phyloP scores from a whole-genome alignment of 2,329 filamentous ascomycete genomes.

The Colletotrichum cuscutae region DNA sequence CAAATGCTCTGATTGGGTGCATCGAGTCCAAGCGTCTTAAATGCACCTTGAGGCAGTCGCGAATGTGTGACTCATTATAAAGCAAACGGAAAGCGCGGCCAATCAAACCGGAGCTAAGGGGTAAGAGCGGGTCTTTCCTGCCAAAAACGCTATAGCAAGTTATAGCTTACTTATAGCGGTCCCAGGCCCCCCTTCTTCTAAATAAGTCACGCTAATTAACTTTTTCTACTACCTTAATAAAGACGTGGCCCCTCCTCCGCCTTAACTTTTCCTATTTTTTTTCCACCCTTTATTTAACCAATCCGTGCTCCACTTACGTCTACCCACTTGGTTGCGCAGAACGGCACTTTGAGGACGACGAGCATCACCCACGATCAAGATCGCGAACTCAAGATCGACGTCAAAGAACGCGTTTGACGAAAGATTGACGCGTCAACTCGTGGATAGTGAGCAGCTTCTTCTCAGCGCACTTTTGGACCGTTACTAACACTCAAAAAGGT shows the following conservation, averaged over 20 bases:
- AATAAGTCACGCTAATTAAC: not conserved
- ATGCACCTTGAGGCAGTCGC: not conserved
- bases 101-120: not conserved
- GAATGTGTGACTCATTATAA: not conserved
- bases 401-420: slow-evolving; percentile 1
- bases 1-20: too few species aligned
- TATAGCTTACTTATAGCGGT: not conserved
- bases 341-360: not conserved
- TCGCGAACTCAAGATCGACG: not conserved
- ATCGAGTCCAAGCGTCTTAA: not conserved
- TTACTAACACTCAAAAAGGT: not conserved
- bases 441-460: not conserved
- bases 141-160: not conserved
- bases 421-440: slow-evolving; percentile 2
- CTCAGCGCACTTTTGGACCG: not conserved
- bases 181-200: not conserved
- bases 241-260: not conserved
- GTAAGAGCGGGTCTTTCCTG: not conserved
- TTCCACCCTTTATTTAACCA: not conserved
- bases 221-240: not conserved
- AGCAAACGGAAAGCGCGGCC: not conserved
- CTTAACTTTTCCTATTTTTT: not conserved
- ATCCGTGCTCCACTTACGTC: not conserved
- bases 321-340: not conserved
- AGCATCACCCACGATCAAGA: not conserved